Conservation (phyloP, 768 basidiomycete genomes). For the Phanerochaete sordida region DNA sequence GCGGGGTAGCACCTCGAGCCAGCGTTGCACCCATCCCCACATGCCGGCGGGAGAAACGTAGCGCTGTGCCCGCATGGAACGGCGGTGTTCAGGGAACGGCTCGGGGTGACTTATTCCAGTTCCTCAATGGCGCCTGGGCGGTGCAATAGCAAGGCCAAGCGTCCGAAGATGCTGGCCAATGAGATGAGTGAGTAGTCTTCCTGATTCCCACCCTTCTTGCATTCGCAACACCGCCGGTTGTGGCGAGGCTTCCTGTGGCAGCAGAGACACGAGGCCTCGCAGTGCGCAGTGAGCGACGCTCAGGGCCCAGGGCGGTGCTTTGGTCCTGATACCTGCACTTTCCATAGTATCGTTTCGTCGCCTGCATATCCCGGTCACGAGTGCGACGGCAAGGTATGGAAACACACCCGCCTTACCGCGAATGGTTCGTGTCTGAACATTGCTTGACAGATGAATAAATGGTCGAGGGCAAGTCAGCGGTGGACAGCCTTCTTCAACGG, state of each 20-base stretch:
- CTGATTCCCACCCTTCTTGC: neutral
- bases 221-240: neutral
- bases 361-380: neutral
- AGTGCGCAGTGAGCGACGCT: neutral
- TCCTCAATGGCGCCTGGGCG: too few species aligned
- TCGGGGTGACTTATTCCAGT: too few species aligned
- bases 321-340: neutral
- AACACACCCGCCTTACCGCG: neutral
- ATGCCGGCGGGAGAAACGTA: neutral
- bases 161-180: too few species aligned
- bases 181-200: neutral
- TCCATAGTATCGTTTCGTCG: neutral
- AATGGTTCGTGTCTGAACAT: neutral
- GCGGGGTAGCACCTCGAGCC: neutral
- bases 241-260: neutral
- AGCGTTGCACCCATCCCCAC: too few species aligned
- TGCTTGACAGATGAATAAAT: neutral
- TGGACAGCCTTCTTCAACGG: neutral
- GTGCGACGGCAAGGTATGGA: neutral
- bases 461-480: neutral
- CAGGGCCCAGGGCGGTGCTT: neutral
- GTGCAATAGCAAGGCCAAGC: too few species aligned
- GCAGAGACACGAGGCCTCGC: neutral
- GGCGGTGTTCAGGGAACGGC: too few species aligned
- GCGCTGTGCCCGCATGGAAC: neutral